Base-by-base conservation (phyloP, 2,329 filamentous ascomycete species). In the Cladophialophora immunda region DNA sequence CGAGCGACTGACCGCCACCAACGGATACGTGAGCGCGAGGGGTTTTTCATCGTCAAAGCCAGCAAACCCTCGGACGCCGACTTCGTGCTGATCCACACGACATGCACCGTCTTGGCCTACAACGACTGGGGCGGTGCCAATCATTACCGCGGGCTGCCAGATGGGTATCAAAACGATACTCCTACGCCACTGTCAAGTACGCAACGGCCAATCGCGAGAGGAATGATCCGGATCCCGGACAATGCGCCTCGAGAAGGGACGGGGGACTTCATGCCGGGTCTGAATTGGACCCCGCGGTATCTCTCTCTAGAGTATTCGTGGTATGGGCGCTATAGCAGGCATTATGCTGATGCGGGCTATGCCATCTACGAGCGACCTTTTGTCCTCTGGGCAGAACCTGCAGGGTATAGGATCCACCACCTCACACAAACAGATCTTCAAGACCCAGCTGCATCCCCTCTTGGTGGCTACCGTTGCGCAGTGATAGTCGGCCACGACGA, bases 121-220 rank as follows among this genome's bases (percentile, higher is more conserved):
- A 57, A 57, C 54, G 54, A 57, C 32, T 57, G 54, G 54, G 54
- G 54, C 54, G 54, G 54, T 19, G 54, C 54, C n/a, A 57, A 57
- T 57, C 54, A 57, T 19, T 57, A 57, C 32, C 54, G 54, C 17
- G 54, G 54, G 19, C 8, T 57, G 9, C 19, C 22, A 57, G 54
- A 57, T 9, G 54, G 54, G 19, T 57, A 57, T 57, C 54, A 57
- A 19, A 36, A 57, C 27, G 54, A 57, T 27, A 36, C 19, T 30
- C 54, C 27, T 4, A n/a, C 25, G 22, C 27, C 54, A 36, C 54
- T 29, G 19, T 57, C 54, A 22, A 29, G 25, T 8, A 57, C 54
- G n/a, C 54, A 57, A 19, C 54, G 54, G 13, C 54, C 54, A 3
- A 57, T 57, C 19, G 54, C 54, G 19, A 57, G 54, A 36, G 54